A percentile compares a stretch with the other conserved stretches of the same genome.
Evolutionary conservation across 148 eudicot species (phyloP).

Genomic region (Amaranthus palmeri): DNA sequence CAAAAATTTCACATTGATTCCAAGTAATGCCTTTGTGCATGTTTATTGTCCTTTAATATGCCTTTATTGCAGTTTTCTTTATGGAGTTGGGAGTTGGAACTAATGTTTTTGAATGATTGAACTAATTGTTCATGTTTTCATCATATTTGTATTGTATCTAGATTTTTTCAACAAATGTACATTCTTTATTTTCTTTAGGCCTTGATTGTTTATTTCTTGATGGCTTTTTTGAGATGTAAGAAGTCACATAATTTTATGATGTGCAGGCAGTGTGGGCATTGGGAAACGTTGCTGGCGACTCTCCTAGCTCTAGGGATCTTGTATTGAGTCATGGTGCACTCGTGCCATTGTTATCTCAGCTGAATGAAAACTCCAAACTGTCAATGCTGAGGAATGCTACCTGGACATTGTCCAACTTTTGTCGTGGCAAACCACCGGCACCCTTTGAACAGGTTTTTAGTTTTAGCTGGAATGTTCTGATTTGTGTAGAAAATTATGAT

Average conservation of each 20-base stretch:
- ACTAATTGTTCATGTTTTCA: background rate
- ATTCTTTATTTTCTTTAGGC: background rate
- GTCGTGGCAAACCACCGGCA: slow-evolving; percentile 92
- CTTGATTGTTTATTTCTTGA: background rate
- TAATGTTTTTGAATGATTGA: background rate
- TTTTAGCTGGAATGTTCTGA: background rate
- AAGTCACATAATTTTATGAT: background rate
- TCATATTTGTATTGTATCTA: background rate
- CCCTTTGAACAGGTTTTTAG: slow-evolving; percentile 71
- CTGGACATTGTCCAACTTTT: slow-evolving; percentile 89
- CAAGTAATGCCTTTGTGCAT: background rate
- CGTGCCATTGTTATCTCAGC: slow-evolving; percentile 75
- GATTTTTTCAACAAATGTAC: too few relatives aligned
- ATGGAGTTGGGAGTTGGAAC: background rate
- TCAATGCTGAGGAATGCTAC: slow-evolving; percentile 97
- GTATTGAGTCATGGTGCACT: slow-evolving; percentile 80
- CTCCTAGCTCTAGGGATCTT: slow-evolving; percentile 86
- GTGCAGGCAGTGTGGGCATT: slow-evolving; percentile 94
- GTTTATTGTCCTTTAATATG: background rate
- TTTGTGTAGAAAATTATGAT: background rate
- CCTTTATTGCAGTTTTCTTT: background rate
- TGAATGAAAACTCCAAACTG: slow-evolving; percentile 77
- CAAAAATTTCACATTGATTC: background rate
- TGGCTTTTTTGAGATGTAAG: background rate
- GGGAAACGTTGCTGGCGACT: slow-evolving; percentile 95